These are phyloP conservation scores for Scutellaria baicalensis DNA, from an alignment of 257 asterid species.

Conservation along the genomic window DNA sequence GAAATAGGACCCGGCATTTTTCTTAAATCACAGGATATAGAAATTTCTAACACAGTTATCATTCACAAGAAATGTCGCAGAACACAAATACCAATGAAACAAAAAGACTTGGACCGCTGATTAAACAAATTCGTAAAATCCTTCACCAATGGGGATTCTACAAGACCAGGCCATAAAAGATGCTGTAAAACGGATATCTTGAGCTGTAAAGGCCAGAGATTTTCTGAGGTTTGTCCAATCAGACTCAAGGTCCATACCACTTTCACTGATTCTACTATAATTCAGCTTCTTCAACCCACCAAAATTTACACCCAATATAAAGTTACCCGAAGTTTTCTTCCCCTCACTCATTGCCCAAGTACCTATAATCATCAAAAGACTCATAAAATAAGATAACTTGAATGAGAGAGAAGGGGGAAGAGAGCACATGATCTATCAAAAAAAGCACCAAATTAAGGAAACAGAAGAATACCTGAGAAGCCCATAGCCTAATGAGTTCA, in stretches of 20 bases:
- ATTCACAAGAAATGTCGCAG: not conserved
- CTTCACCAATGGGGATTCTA: conserved; percentile 46
- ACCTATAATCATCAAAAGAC: conserved; percentile 16
- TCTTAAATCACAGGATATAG: not conserved
- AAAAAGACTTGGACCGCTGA: not conserved
- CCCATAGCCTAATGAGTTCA: conserved; percentile 36
- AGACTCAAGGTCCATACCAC: conserved; percentile 59
- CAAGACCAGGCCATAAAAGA: conserved; percentile 56
- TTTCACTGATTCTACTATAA: conserved; percentile 11
- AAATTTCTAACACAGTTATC: conserved; percentile 1
- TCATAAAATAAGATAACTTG: not conserved
- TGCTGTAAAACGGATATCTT: conserved; percentile 29
- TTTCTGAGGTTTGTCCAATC: conserved; percentile 36
- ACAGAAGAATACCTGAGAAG: conserved; percentile 32
- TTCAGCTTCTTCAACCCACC: conserved; percentile 17
- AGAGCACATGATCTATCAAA: not conserved
- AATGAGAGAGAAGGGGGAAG: not conserved
- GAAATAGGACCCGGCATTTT: conserved; percentile 26
- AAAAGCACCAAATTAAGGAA: no score
- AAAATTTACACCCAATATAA: not conserved
- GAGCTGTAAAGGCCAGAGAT: conserved; percentile 32
- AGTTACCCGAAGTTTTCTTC: conserved; percentile 9
- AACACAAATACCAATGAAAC: conserved; percentile 8
- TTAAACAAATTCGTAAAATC: conserved; percentile 49
- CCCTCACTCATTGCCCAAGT: conserved; percentile 29